phyloP scores from a whole-genome alignment of 2,329 filamentous ascomycete species.

The Pochonia chlamydosporia region DNA sequence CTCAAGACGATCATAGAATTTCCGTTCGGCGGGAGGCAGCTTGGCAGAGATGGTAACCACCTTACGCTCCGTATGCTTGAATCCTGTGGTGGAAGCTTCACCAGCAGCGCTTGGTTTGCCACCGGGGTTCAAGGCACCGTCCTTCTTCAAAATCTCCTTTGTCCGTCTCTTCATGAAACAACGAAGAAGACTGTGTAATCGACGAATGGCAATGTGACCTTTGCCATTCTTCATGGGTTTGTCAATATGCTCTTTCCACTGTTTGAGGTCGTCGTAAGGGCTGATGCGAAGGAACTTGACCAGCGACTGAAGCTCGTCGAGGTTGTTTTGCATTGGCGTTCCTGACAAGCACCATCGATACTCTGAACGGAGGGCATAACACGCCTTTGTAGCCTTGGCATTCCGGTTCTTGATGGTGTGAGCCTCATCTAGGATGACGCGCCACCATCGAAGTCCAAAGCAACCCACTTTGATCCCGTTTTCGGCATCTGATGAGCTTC shows the following conservation, averaged over 20 bases:
- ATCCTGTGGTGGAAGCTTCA: slow-evolving; percentile 54
- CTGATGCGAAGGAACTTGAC: slow-evolving; percentile 90
- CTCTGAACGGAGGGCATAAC: slow-evolving; percentile 75
- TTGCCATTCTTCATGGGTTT: slow-evolving; percentile 83
- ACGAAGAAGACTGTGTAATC: slow-evolving; percentile 77
- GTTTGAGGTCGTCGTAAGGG: slow-evolving; percentile 77
- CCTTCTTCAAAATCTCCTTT: slow-evolving; percentile 91
- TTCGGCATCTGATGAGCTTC: slow-evolving; percentile 55
- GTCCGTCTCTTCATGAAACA: slow-evolving; percentile 99
- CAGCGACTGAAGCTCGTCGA: slow-evolving; percentile 91
- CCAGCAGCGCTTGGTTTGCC: slow-evolving; percentile 54
- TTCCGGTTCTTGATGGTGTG: slow-evolving; percentile 99
- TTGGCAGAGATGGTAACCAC: slow-evolving; percentile 74
- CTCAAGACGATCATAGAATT: slow-evolving; percentile 81
- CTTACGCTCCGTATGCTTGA: slow-evolving; percentile 88
- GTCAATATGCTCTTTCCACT: slow-evolving; percentile 91
- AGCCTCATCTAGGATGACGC: slow-evolving; percentile 90
- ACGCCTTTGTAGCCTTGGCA: slow-evolving; percentile 90
- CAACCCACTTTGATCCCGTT: slow-evolving; percentile 69
- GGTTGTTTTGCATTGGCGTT: slow-evolving; percentile 96
- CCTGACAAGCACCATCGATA: slow-evolving; percentile 96
- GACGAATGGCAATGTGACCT: slow-evolving; percentile 80
- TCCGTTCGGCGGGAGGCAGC: slow-evolving; percentile 73
- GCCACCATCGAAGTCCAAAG: slow-evolving; percentile 91
- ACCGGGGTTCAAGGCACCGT: slow-evolving; percentile 72